Evolutionary conservation across 1,284 basidiomycete genomes (phyloP).

Genomic region (Trichosporon ovoides): DNA sequence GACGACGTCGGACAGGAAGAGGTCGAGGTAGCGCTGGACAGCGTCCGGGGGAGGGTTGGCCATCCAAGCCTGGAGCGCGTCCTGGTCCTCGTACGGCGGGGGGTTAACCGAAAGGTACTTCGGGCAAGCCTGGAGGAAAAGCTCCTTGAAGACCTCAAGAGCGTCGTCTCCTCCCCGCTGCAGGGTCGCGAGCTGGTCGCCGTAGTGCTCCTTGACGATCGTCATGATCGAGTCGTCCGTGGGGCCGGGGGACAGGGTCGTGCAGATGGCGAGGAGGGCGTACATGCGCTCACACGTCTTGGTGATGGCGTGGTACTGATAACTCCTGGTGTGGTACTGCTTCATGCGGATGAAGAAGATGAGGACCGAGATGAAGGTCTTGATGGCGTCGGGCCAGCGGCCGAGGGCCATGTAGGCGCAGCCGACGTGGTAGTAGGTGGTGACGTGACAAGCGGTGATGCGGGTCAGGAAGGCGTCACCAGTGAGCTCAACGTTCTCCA

Average conservation of each 20-base stretch:
- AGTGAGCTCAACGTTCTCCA: constrained; percentile 86
- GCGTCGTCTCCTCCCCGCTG: constrained; percentile 63
- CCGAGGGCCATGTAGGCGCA: constrained; percentile 95
- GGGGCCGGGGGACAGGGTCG: constrained; percentile 80
- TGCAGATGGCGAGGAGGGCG: constrained; percentile 87
- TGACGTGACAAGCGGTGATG: constrained; percentile 88
- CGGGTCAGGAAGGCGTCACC: constrained; percentile 75
- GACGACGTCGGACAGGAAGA: constrained; percentile 73
- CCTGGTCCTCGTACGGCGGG: constrained; percentile 81
- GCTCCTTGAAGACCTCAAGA: constrained; percentile 81
- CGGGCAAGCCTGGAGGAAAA: constrained; percentile 89
- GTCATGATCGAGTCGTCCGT: constrained; percentile 92
- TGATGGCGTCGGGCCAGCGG: constrained; percentile 90
- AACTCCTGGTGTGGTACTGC: constrained; percentile 91
- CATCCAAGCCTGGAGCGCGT: constrained; percentile 58
- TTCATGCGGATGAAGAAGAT: constrained; percentile 90
- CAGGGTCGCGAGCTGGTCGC: constrained; percentile 85
- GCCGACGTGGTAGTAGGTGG: constrained; percentile 80
- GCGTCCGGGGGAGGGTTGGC: constrained; percentile 62
- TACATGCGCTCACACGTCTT: constrained; percentile 98
- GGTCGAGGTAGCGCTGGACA: constrained; percentile 71
- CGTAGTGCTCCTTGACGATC: constrained; percentile 86
- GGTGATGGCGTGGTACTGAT: constrained; percentile 98
- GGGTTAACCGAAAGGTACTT: constrained; percentile 95
- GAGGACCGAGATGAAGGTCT: constrained; percentile 84